phyloP scores from a whole-genome alignment of 2,329 filamentous ascomycete species.

The Lasiodiplodia hormozganensis region DNA sequence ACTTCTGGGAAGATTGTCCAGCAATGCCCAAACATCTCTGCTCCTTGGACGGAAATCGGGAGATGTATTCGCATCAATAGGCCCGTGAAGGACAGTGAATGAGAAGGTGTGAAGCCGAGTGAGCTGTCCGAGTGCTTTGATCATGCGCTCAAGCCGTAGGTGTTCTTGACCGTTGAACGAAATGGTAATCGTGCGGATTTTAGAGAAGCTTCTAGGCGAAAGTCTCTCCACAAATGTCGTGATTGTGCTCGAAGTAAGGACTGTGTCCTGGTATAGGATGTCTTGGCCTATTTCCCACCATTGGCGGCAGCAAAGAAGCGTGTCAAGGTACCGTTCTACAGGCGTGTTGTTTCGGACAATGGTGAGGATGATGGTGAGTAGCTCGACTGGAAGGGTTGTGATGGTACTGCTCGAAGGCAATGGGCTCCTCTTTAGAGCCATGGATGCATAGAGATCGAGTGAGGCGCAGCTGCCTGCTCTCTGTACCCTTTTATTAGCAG shows the following conservation, averaged over 20 bases:
- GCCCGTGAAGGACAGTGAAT: neutral
- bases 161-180: neutral
- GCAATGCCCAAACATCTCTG: neutral
- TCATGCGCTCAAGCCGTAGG: neutral
- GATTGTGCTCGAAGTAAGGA: neutral
- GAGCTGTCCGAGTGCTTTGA: neutral
- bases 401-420: neutral
- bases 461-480: too few relatives aligned
- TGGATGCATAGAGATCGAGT: neutral
- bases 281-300: neutral
- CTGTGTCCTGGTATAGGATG: neutral
- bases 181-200: neutral
- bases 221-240: neutral
- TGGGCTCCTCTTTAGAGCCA: neutral
- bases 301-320: neutral
- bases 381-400: neutral
- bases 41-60: neutral
- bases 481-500: too few relatives aligned
- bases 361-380: neutral
- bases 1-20: neutral
- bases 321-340: neutral
- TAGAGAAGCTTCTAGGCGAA: neutral
- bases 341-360: neutral
- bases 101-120: neutral
- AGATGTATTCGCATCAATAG: neutral